Percentiles rank a stretch among this genome's conserved stretches.
Evolutionary conservation across 2,329 filamentous ascomycete species (phyloP).

Genomic region (Exophiala lecanii-corni): DNA sequence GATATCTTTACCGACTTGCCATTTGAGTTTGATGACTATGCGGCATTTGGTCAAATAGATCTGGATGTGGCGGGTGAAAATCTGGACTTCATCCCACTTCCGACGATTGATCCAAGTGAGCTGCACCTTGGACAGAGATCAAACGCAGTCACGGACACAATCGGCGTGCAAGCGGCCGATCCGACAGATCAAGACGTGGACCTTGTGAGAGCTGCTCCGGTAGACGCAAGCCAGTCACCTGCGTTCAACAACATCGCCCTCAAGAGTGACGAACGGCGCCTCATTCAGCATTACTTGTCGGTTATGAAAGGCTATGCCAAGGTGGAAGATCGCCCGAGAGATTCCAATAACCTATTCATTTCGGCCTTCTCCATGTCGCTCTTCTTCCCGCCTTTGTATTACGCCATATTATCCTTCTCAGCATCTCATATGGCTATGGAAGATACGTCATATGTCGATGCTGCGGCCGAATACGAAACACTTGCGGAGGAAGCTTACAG

Average conservation of each 20-base stretch:
- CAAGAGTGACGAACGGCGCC: neutral
- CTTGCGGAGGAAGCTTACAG: neutral
- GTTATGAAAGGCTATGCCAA: neutral
- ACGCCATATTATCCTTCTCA: neutral
- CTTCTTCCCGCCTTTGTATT: neutral
- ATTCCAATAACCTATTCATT: neutral
- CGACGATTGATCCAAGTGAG: neutral
- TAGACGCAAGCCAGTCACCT: neutral
- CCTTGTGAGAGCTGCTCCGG: neutral
- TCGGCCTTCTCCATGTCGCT: neutral
- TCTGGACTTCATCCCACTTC: neutral
- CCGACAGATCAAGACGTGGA: neutral
- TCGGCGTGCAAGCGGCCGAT: neutral
- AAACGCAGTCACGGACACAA: neutral
- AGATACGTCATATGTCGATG: neutral
- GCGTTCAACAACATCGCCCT: neutral
- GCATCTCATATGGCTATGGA: neutral
- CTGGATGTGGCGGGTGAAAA: neutral
- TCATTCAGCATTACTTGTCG: conserved; percentile 1
- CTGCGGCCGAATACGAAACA: neutral
- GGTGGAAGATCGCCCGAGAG: neutral
- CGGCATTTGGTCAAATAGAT: neutral
- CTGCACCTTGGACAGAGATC: neutral
- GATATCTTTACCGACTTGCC: neutral
- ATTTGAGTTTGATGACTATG: neutral